Conservation (phyloP, 768 basidiomycete genomes). For the Termitomyces heimii region DNA sequence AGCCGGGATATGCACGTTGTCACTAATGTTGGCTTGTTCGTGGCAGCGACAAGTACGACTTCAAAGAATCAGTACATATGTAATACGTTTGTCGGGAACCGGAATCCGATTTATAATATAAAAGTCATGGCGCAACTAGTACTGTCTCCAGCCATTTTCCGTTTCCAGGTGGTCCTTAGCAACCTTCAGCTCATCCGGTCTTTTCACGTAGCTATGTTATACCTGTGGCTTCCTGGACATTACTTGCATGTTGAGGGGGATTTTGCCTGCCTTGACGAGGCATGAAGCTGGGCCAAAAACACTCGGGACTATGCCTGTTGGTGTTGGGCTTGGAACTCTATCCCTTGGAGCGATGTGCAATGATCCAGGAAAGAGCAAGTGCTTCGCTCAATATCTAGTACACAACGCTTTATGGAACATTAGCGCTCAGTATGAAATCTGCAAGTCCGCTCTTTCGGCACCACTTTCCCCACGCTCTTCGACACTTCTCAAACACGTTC, state of each 20-base stretch:
- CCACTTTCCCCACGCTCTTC: not conserved
- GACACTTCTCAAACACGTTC: not conserved
- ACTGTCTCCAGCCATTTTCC: too few relatives aligned
- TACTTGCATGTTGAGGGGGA: not conserved
- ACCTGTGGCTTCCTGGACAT: not conserved
- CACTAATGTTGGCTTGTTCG: not conserved
- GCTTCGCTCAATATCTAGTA: not conserved
- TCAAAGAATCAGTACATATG: not conserved
- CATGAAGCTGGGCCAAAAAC: not conserved
- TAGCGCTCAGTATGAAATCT: not conserved
- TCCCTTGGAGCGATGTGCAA: not conserved
- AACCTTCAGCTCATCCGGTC: too few relatives aligned
- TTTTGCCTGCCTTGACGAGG: not conserved
- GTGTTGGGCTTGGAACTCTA: not conserved
- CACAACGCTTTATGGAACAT: not conserved
- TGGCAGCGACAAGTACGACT: not conserved
- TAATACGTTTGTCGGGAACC: not conserved
- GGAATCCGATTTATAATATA: too few relatives aligned
- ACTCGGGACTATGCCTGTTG: not conserved
- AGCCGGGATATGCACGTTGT: not conserved
- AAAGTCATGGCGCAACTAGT: too few relatives aligned
- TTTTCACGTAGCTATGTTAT: too few relatives aligned
- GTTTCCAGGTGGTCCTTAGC: too few relatives aligned
- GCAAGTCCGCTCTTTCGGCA: not conserved
- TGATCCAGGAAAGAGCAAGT: not conserved